These are phyloP conservation scores for Adenanthera pavonina DNA, from an alignment of 306 rosid genomes.

Conservation along the genomic window DNA sequence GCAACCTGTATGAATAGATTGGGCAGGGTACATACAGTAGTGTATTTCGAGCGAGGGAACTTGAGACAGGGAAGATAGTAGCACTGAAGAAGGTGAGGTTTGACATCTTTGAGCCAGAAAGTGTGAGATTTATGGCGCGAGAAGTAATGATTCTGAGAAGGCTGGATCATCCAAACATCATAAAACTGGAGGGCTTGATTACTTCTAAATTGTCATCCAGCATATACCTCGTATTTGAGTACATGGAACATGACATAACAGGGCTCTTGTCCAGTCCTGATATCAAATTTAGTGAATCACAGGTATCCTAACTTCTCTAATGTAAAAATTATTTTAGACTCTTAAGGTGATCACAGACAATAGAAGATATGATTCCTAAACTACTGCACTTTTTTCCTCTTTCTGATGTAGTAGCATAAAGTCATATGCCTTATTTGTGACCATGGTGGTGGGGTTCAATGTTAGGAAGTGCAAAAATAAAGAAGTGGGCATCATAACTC, in stretches of 20 bases:
- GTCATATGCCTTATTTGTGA: neutral
- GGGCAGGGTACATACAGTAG: constrained; percentile 99
- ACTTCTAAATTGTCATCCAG: constrained; percentile 92
- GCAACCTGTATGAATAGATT: constrained; percentile 55
- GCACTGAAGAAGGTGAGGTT: constrained; percentile 98
- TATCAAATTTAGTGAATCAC: constrained; percentile 85
- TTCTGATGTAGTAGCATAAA: too few relatives aligned
- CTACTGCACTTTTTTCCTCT: too few relatives aligned
- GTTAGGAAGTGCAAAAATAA: neutral
- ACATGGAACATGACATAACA: constrained; percentile 96
- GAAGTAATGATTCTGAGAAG: constrained; percentile 89
- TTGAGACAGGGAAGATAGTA: constrained; percentile 86
- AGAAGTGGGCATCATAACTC: neutral
- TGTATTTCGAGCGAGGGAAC: constrained; percentile 88
- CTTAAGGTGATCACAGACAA: neutral
- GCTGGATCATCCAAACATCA: constrained; percentile 93
- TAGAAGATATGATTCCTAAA: too few relatives aligned
- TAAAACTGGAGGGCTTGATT: constrained; percentile 87
- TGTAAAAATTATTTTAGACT: neutral
- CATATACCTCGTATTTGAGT: constrained; percentile 93
- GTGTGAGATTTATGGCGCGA: constrained; percentile 96
- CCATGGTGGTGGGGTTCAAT: neutral
- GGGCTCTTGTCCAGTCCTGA: constrained; percentile 95
- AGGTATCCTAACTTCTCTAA: constrained; percentile 55
- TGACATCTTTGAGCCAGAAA: constrained; percentile 96